Base-by-base conservation (phyloP, 176 grass and related monocot species). In the Chrysopogon serrulatus region DNA sequence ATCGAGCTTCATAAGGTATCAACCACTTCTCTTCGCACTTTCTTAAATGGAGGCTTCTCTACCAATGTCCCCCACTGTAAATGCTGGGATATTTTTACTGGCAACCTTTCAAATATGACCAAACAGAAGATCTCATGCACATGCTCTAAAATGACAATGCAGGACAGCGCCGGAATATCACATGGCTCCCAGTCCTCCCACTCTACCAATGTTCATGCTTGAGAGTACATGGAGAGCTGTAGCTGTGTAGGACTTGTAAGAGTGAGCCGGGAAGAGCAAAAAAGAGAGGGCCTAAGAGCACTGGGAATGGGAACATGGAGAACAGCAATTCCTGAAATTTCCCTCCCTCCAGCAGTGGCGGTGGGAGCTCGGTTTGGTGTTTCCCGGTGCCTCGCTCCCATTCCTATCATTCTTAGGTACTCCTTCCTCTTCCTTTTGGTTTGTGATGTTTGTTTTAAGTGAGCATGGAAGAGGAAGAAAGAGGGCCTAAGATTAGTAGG, bases 371-470 rank as follows among this genome's bases (percentile, higher is more conserved):
- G 66, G 64, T 78, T 61, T 76, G 62, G 75, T 69, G 75, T 77
- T 87, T 87, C 71, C 72, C 32, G 68, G 66, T 87, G 86, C 86
- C 63, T 82, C n/a, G n/a, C n/a, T n/a, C 72, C 71, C 73, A 87
- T 87, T 87, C 86, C 57, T 83, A 83, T 67, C 19, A 30, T 51
- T 67, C 62, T 80, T 80, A 36, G 47, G 61, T 7, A 0, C 62
- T 67, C 62, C 42, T 67, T 80, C 6, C 45, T 41, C 45, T 86
- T 80, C 24, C 78, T 67, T 49, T 51, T 67, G 28, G 61, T 77
- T 75, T 51, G 27, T 75, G 3, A 6, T 17, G 13, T 21, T 75
- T 33, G 43, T 23, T 78, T 48, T 12, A 43, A 48, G 48, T 32
- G 28, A 57, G 68, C 30, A 3, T 4, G 6, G 35, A 84, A 84